Percentiles rank a stretch among this genome's conserved stretches.
These are phyloP conservation scores for Ogataea neopini DNA, from an alignment of 805 yeast genomes.

Conservation along the genomic window DNA sequence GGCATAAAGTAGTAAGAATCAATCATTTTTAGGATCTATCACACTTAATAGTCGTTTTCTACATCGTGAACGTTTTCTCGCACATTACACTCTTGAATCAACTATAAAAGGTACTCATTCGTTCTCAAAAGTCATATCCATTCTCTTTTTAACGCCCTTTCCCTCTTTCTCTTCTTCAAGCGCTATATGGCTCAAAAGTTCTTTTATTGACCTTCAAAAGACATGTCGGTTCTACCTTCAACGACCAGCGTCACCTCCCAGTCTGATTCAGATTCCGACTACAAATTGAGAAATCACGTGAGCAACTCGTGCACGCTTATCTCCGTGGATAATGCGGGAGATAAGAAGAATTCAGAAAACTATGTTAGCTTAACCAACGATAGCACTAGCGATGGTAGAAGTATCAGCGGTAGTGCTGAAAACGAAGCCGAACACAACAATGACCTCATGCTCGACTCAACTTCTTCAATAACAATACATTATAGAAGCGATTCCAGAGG, in stretches of 20 bases:
- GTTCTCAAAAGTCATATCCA: neutral
- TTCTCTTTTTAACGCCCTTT: neutral
- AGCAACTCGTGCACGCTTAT: slow-evolving; percentile 15
- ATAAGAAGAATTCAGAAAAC: slow-evolving; percentile 4
- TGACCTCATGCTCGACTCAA: slow-evolving; percentile 15
- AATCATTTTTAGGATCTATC: neutral
- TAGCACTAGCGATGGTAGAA: neutral
- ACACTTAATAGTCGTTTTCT: neutral
- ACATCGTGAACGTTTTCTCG: no score
- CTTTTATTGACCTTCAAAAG: neutral
- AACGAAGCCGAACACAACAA: neutral
- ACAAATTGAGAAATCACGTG: slow-evolving; percentile 2
- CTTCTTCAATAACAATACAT: slow-evolving; percentile 17
- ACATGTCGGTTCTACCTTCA: slow-evolving; percentile 11
- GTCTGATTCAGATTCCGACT: slow-evolving; percentile 1
- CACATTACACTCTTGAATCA: neutral
- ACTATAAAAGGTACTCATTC: neutral
- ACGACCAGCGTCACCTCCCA: slow-evolving; percentile 5
- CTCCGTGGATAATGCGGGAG: neutral
- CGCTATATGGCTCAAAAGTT: slow-evolving; percentile 3
- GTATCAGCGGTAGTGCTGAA: neutral
- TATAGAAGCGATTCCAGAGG: neutral
- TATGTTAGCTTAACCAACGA: neutral
- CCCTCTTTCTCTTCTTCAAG: neutral
- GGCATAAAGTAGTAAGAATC: neutral